These are phyloP conservation scores for Ceratobasidium sp. DNA, from an alignment of 1,284 basidiomycete species.

Conservation along the genomic window DNA sequence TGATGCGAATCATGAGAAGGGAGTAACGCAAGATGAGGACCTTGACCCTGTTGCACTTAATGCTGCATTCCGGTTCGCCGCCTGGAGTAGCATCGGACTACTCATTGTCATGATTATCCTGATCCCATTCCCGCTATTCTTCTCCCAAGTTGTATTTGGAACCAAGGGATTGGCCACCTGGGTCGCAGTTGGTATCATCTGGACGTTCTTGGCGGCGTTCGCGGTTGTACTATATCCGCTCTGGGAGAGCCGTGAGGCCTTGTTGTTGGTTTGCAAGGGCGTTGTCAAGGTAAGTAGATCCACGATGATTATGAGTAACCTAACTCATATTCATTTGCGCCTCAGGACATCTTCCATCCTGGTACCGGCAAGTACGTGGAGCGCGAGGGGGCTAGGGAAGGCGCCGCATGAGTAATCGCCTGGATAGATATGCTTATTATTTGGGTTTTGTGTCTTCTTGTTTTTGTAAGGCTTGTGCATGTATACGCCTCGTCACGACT, in stretches of 20 bases:
- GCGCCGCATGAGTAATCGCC: slow-evolving; percentile 11
- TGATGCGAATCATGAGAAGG: slow-evolving; percentile 48
- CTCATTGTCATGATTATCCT: slow-evolving; percentile 69
- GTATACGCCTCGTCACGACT: slow-evolving; percentile 1
- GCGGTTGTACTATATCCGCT: slow-evolving; percentile 84
- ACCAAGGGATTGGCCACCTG: slow-evolving; percentile 71
- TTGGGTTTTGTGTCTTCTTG: slow-evolving; percentile 27
- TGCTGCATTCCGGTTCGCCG: slow-evolving; percentile 80
- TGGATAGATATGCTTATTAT: slow-evolving; percentile 15
- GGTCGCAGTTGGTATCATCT: slow-evolving; percentile 79
- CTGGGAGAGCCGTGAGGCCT: slow-evolving; percentile 77
- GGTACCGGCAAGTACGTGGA: slow-evolving; percentile 35
- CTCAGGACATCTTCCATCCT: slow-evolving; percentile 38
- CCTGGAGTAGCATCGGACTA: slow-evolving; percentile 70
- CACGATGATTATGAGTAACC: not conserved
- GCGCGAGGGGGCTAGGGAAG: not conserved
- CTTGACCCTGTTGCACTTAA: slow-evolving; percentile 67
- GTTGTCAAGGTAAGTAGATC: slow-evolving; percentile 62
- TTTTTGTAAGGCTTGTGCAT: not conserved
- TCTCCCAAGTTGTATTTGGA: slow-evolving; percentile 75
- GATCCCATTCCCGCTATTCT: slow-evolving; percentile 85
- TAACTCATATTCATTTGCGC: not conserved
- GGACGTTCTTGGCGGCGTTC: slow-evolving; percentile 79
- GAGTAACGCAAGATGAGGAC: slow-evolving; percentile 58
- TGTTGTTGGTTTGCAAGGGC: slow-evolving; percentile 66